Evolutionary conservation across 2,329 filamentous ascomycete species (phyloP), one percentile per base, ranked within the genome.

Genomic region (Aspergillus sp.): DNA sequence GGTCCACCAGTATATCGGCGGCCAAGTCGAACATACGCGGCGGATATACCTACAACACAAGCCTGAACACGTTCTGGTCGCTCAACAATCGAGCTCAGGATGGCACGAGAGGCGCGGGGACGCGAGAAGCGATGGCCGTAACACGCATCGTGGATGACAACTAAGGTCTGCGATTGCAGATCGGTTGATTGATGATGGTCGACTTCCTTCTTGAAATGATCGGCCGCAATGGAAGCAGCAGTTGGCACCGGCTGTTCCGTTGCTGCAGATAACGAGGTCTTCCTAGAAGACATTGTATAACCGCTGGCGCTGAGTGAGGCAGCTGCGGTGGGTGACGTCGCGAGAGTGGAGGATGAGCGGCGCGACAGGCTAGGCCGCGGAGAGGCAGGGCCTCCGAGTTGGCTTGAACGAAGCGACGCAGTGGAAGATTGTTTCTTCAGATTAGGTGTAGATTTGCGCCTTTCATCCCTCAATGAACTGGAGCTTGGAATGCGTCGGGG

Each of bases 121-220:
- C 95, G 84, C 11, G 93, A 91, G 74, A 87, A 99, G 20, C 92
- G 88, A 76, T 99, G 95, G 22, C 93, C 93, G 71, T 98, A 99
- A 75, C 93, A 96, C 53, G 89, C 88, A 76, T 99, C 95, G 67
- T 98, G 92, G 2, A 99, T 78, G 30, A 99, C 83, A 47, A 98
- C 92, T 4, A 96, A 76, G 0, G 91, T 91, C 59, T 92, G 80
- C 3, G 82, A 74, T 12, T 69, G 61, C 6, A 74, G 59, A 55
- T 75, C 68, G 13, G 66, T 66, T 12, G 71, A 72, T 56, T 87
- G 83, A 66, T 91, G 87, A 6, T 81, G 74, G 15, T 84, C 80
- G 32, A 96, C 74, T 70, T 96, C 91, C 59, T 82, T 84, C 60
- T 80, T 79, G 68, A 96, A 90, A 71, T 89, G 85, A 8, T 85